Evolutionary conservation across 352 stramenopile species (phyloP).

Genomic region (Phytopythium ostracodes): DNA sequence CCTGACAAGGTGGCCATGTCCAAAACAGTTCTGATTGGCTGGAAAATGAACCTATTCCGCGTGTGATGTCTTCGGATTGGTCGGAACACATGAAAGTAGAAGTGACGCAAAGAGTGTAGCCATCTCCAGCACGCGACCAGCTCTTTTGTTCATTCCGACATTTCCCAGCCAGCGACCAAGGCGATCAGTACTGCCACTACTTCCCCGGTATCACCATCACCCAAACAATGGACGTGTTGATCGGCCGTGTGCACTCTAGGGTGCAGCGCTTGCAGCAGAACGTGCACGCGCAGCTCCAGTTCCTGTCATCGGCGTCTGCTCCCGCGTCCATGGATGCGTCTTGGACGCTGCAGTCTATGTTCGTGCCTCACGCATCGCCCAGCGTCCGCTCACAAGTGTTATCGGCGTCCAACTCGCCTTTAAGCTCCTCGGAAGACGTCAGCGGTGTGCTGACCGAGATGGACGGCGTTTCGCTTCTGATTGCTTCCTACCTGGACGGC

Average conservation of each 20-base stretch:
- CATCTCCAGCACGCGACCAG: neutral
- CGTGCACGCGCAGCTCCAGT: conserved; percentile 9
- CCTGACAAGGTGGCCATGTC: neutral
- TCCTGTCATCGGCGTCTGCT: neutral
- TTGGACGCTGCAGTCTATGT: conserved; percentile 8
- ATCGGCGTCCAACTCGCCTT: neutral
- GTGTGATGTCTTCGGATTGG: neutral
- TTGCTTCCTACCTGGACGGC: conserved; percentile 50
- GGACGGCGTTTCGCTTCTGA: conserved; percentile 44
- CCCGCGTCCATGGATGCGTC: neutral
- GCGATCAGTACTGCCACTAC: neutral
- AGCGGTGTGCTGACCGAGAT: conserved; percentile 31
- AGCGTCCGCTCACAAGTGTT: neutral
- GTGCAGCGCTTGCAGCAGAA: conserved; percentile 8
- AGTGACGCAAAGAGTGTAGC: neutral
- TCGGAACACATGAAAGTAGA: neutral
- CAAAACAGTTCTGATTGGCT: neutral
- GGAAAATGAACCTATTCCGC: neutral
- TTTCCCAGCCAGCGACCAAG: neutral
- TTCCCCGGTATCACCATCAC: neutral
- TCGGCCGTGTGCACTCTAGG: neutral
- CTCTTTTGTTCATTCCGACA: neutral
- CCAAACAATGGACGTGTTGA: conserved; percentile 7
- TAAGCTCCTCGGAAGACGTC: neutral
- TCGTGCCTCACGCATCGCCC: neutral